phyloP scores from a whole-genome alignment of 495 filamentous ascomycete species.

The Penicillium pancosmium region DNA sequence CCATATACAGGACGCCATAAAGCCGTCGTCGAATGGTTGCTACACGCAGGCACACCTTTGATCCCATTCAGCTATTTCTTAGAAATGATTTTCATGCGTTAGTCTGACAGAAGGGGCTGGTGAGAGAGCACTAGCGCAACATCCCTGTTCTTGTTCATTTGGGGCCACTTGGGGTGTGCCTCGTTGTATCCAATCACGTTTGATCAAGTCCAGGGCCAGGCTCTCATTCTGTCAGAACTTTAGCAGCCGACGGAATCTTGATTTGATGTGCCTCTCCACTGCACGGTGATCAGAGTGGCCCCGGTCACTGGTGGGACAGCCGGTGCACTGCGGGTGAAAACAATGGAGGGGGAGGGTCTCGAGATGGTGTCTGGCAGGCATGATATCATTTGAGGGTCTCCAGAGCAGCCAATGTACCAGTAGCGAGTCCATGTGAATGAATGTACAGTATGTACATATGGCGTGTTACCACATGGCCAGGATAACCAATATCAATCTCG shows the following conservation, averaged over 20 bases:
- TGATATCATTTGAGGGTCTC: constrained; percentile 10
- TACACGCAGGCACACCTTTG: background rate
- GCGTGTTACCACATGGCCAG: constrained; percentile 1
- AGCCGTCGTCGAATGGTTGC: background rate
- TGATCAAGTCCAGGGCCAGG: background rate
- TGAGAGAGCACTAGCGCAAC: background rate
- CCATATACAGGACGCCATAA: background rate
- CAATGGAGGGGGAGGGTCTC: constrained; percentile 11
- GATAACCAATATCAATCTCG: constrained; percentile 22
- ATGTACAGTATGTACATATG: no score
- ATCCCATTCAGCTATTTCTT: background rate
- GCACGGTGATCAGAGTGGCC: constrained; percentile 10
- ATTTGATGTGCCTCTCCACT: constrained; percentile 11
- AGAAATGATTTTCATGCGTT: background rate
- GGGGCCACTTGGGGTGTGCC: background rate
- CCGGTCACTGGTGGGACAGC: background rate
- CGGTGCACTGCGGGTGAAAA: constrained; percentile 10
- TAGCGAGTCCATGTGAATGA: background rate
- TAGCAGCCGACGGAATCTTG: constrained; percentile 18
- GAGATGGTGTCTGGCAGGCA: background rate
- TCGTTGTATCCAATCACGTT: background rate
- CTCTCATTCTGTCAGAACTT: constrained; percentile 19
- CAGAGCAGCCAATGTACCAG: background rate
- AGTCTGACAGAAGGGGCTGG: background rate
- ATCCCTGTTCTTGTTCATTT: background rate